Percentiles rank a stretch among this genome's conserved stretches.
Conservation (phyloP, 2,329 filamentous ascomycete genomes). For the Hypocrella siamensis region DNA sequence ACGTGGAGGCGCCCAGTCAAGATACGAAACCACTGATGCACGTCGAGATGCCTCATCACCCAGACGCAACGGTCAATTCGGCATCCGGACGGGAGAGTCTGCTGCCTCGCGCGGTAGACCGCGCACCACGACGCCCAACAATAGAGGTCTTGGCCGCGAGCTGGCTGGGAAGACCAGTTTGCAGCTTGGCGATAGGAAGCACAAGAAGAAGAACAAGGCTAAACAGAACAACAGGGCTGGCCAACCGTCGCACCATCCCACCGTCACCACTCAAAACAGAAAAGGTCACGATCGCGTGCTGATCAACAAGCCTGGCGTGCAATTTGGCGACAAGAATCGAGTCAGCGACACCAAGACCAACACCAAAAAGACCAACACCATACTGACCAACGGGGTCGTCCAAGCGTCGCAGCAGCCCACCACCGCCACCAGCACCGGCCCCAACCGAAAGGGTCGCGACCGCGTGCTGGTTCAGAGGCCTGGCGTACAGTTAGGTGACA, state of each 20-base stretch:
- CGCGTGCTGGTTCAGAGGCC: no score
- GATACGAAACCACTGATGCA: not conserved
- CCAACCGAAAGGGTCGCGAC: no score
- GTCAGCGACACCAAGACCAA: no score
- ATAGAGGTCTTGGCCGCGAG: not conserved
- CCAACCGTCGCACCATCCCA: not conserved
- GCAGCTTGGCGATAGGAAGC: not conserved
- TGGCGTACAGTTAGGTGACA: not conserved
- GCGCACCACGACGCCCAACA: not conserved
- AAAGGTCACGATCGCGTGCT: no score
- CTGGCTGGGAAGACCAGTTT: not conserved
- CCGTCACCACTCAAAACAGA: no score
- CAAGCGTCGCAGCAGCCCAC: no score
- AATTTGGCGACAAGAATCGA: no score
- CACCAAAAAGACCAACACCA: no score
- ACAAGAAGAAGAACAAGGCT: not conserved
- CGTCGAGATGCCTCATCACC: not conserved
- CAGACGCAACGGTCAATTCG: not conserved
- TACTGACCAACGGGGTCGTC: no score
- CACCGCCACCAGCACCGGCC: no score
- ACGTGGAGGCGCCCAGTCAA: not conserved
- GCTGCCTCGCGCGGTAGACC: not conserved
- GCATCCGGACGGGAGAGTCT: not conserved
- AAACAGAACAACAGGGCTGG: not conserved
- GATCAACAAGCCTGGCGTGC: no score